Percentiles rank a stretch among this genome's conserved stretches.
phyloP scores from a whole-genome alignment of 2,329 filamentous ascomycete genomes.

The Stachybotrys elegans region DNA sequence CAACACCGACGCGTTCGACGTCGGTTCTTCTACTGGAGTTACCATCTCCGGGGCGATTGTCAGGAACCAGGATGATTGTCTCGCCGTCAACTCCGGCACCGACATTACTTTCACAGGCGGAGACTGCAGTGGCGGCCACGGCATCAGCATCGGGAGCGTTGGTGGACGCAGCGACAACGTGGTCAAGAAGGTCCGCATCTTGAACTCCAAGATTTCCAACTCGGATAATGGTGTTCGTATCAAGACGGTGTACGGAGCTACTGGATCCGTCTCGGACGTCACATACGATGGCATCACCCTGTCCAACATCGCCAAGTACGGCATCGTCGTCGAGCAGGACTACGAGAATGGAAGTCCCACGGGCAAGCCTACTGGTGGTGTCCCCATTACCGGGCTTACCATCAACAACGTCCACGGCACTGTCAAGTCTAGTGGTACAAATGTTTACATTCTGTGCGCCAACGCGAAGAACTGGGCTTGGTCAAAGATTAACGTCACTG shows the following conservation, averaged over 20 bases:
- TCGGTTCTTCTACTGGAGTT: constrained; percentile 43
- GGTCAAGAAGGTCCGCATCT: constrained; percentile 46
- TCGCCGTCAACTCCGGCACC: constrained; percentile 50
- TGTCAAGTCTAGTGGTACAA: constrained; percentile 30
- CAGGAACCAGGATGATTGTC: constrained; percentile 58
- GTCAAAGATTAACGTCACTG: constrained; percentile 42
- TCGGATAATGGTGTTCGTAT: constrained; percentile 48
- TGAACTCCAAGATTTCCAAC: constrained; percentile 43
- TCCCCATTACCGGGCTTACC: constrained; percentile 48
- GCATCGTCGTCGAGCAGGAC: constrained; percentile 35
- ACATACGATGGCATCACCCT: constrained; percentile 39
- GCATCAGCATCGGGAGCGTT: constrained; percentile 37
- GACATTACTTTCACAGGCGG: constrained; percentile 41
- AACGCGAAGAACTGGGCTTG: constrained; percentile 47
- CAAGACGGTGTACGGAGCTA: constrained; percentile 43
- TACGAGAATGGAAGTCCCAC: constrained; percentile 43
- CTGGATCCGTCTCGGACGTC: constrained; percentile 37
- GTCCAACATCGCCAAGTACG: constrained; percentile 33
- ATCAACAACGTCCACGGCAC: constrained; percentile 38
- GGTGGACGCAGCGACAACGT: constrained; percentile 46
- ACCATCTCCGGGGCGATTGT: constrained; percentile 47
- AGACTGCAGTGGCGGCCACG: constrained; percentile 39
- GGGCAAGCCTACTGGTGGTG: constrained; percentile 39
- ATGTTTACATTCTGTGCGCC: constrained; percentile 51
- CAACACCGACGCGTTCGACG: constrained; percentile 58